Base-by-base conservation (phyloP, 108 stramenopile genomes). In the Cyclotella cryptica region DNA sequence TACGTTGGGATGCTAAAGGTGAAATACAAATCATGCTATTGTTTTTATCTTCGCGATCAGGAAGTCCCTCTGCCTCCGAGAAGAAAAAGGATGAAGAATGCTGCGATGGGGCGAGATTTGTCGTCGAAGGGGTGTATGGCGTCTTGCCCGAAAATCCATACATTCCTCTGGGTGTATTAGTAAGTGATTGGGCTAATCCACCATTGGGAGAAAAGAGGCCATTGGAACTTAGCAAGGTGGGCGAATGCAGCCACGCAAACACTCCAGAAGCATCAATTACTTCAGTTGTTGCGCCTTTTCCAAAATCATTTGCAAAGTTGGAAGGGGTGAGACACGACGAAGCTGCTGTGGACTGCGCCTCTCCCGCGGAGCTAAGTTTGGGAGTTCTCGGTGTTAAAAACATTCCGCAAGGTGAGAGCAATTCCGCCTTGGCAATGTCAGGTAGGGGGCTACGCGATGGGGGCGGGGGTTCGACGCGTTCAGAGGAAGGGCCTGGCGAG, bases 301-400 rank as follows among this genome's bases (percentile, higher is more conserved):
- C 94, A 75, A 92, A 95, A 77, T 95, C 94, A 62, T 76, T 60
- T 21, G 94, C 86, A 76, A 95, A 95, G 66, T 95, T 90, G n/a
- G 92, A 91, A 3, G 94, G 92, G 1, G 92, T 95, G 41, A 83
- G 55, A 27, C 59, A 47, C 41, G 76, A 45, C 29, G 40, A 41
- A 26, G 47, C 35, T n/a, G 54, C 19, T 41, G 67, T 15, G 17
- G 46, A 41, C 60, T 12, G 17, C 68, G 19, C 18, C 58, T 26
- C 11, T 55, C 15, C 69, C 46, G 52, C 15, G 45, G 24, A 28
- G 45, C 22, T 30, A 17, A 27, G 59, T 35, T 63, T 78, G 1
- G 72, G 79, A 43, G 72, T 80, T 10, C 72, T 54, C 10, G 79
- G 72, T 24, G 72, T 66, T 28, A 80, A 60, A 53, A 74, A 80